A percentile compares a stretch with the other conserved stretches of the same genome.
phyloP scores from a whole-genome alignment of 495 filamentous ascomycete genomes.

The Durotheca rogersii region DNA sequence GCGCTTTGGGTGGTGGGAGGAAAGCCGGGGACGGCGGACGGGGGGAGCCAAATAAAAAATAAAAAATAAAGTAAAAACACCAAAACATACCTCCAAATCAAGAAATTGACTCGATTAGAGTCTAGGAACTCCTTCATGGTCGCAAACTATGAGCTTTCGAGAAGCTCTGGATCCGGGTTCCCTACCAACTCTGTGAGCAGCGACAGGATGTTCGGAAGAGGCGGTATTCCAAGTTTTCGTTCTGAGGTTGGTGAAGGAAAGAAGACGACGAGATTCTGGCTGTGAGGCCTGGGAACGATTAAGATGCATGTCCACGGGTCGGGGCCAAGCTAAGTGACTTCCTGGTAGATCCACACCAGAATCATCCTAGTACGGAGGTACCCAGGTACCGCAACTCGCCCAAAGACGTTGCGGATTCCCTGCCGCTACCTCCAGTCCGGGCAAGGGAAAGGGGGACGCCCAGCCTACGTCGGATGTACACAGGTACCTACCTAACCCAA shows the following conservation, averaged over 20 bases:
- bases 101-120: constrained; percentile 94
- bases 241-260: constrained; percentile 29
- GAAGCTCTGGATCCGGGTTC: background rate
- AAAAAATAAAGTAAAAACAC: constrained; percentile 4
- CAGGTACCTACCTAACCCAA: no score
- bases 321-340: constrained; percentile 31
- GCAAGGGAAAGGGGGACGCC: no score
- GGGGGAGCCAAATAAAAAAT: constrained; percentile 28
- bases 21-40: constrained; percentile 33
- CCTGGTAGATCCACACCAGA: constrained; percentile 26
- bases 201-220: constrained; percentile 10
- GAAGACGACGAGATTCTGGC: constrained; percentile 31
- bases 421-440: constrained; percentile 6
- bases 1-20: constrained; percentile 34
- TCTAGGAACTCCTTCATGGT: constrained; percentile 67
- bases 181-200: constrained; percentile 2
- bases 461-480: background rate
- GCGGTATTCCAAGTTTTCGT: constrained; percentile 20
- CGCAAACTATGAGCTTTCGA: constrained; percentile 16
- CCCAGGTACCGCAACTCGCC: constrained; percentile 4
- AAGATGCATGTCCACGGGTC: constrained; percentile 32
- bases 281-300: constrained; percentile 32
- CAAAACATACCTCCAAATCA: constrained; percentile 90
- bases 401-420: constrained; percentile 21
- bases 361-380: constrained; percentile 25